Base-by-base conservation (phyloP, 2,329 filamentous ascomycete genomes). In the Colletotrichum orchidophilum region DNA sequence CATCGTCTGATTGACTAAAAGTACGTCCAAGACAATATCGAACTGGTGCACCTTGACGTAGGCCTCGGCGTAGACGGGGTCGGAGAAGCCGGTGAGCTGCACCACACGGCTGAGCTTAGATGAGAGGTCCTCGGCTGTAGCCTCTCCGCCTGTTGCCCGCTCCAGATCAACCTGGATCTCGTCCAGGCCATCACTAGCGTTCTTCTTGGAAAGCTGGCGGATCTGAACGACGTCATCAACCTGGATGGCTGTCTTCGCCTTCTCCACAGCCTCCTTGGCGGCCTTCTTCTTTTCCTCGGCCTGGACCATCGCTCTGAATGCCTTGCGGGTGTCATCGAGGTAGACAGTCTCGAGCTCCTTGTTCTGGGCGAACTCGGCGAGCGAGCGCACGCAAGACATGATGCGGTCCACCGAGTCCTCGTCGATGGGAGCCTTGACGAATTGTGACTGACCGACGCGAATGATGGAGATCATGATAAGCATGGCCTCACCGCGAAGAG, bases 1-100 rank as follows among this genome's bases (percentile, higher is more conserved):
- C 15, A 93, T 94, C 0, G 96, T 98, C 83, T 99, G 96, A 82
- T 99, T 99, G 78, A 99, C 96, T 26, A 99, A 87, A 3, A 99
- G 89, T 9, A 99, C 96, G 78, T 99, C 96, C 29, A 99, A 88
- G 18, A 99, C 93, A 77, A 99, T 99, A 79, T 99, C 96, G 78
- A 99, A 99, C 81, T 99, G 96, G 81, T 98, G 95, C 11, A 99
- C 96, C 81, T 97, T 97, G 78, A 99, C 96, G 77, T 99, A 99
- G 5, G 96, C 96, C 83, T 99, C 96, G n/a, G 94, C 96, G 77
- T 99, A 99, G 15, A 99, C 96, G 1, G 96, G 93, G 79, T 99
- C 96, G 0, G 96, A 98, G 88, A 99, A 99, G 72, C 96, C 96
- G 21, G 96, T 99, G 55, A 99, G 89, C 82, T 99, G 96, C 26